Conservation (phyloP, 164 flowering plant genomes). For the Cinnamomum chago region DNA sequence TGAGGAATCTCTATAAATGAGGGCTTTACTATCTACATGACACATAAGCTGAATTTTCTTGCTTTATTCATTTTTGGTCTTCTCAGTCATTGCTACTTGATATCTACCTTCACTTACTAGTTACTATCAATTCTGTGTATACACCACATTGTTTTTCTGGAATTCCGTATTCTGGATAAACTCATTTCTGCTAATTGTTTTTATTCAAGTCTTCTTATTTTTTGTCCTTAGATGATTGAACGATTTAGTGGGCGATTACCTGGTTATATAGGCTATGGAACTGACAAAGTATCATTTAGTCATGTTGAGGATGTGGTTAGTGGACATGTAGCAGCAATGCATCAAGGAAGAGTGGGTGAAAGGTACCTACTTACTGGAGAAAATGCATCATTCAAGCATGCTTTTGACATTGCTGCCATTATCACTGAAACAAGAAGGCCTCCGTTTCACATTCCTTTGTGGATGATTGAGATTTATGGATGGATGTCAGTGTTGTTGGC, state of each 20-base stretch:
- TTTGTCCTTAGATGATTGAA: slow-evolving; percentile 56
- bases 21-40: neutral
- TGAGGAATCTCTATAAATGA: neutral
- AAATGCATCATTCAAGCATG: slow-evolving; percentile 73
- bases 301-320: slow-evolving; percentile 85
- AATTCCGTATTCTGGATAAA: neutral
- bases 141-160: neutral
- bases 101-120: neutral
- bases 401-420: slow-evolving; percentile 67
- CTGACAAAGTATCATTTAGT: slow-evolving; percentile 64
- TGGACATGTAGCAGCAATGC: slow-evolving; percentile 80
- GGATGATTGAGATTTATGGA: slow-evolving; percentile 59
- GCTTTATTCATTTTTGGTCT: neutral
- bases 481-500: slow-evolving; percentile 60
- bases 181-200: no score
- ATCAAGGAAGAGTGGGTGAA: slow-evolving; percentile 67
- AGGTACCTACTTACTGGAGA: slow-evolving; percentile 91
- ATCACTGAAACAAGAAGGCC: slow-evolving; percentile 64
- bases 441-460: slow-evolving; percentile 56
- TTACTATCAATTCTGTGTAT: neutral
- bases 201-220: neutral
- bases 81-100: neutral
- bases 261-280: slow-evolving; percentile 74
- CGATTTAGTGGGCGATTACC: slow-evolving; percentile 85
- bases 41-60: neutral